Conservation (phyloP, 495 filamentous ascomycete genomes). For the Staphylotrichum longicolle region DNA sequence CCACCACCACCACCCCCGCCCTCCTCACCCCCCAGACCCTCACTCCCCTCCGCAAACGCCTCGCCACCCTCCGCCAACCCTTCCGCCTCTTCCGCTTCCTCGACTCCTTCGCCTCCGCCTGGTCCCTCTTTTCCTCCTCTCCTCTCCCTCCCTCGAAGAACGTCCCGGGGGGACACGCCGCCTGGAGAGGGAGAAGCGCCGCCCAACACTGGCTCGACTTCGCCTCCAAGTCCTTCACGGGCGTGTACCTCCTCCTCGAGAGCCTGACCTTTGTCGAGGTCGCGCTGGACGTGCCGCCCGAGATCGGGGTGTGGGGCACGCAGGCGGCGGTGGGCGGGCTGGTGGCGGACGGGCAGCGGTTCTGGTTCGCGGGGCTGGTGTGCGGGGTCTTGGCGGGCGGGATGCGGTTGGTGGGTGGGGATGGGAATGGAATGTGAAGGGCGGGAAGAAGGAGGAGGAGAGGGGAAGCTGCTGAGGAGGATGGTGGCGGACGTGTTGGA, state of each 20-base stretch:
- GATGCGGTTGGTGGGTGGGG: constrained; percentile 19
- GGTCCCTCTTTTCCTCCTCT: constrained; percentile 24
- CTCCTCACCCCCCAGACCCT: constrained; percentile 21
- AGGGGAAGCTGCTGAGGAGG: constrained; percentile 32
- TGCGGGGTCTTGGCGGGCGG: constrained; percentile 30
- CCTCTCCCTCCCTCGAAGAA: too few relatives aligned
- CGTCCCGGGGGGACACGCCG: background rate
- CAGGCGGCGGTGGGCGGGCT: constrained; percentile 24
- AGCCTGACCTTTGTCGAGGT: constrained; percentile 35
- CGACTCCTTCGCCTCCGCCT: constrained; percentile 55
- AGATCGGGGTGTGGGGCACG: constrained; percentile 40
- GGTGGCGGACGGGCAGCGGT: constrained; percentile 57
- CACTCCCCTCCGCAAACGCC: constrained; percentile 28
- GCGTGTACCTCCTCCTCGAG: constrained; percentile 51
- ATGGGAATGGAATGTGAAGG: constrained; percentile 2
- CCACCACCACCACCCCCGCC: constrained; percentile 15
- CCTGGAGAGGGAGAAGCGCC: background rate
- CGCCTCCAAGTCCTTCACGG: constrained; percentile 42
- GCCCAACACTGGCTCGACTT: constrained; percentile 36
- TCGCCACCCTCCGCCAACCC: constrained; percentile 51
- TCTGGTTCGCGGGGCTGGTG: constrained; percentile 61
- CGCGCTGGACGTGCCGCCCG: constrained; percentile 48
- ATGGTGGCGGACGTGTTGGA: constrained; percentile 57
- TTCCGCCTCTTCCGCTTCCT: constrained; percentile 64
- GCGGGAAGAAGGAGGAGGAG: background rate